A percentile compares a stretch with the other conserved stretches of the same genome.
Conservation (phyloP, 1,284 basidiomycete genomes). For the Golubevia pallescens region DNA sequence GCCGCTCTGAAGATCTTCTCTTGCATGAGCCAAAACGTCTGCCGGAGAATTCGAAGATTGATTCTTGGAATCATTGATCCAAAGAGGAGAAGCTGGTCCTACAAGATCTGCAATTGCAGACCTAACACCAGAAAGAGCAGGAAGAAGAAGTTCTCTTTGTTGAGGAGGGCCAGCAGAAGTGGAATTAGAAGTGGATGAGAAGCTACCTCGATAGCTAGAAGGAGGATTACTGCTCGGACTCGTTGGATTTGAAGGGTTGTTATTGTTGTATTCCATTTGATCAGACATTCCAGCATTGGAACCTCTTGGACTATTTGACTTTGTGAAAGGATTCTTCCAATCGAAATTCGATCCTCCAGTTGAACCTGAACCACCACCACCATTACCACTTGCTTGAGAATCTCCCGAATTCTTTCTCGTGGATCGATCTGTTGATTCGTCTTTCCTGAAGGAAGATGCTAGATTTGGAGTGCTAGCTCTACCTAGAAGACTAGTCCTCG, state of each 20-base stretch:
- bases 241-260: background rate
- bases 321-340: background rate
- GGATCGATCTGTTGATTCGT: background rate
- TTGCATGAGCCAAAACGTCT: background rate
- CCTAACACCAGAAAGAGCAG: background rate
- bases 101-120: background rate
- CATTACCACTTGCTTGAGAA: constrained; percentile 3
- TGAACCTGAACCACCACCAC: background rate
- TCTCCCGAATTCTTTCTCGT: constrained; percentile 30
- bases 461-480: background rate
- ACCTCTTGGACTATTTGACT: background rate
- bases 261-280: background rate
- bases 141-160: background rate
- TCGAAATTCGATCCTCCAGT: background rate
- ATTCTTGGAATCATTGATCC: background rate
- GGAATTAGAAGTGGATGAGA: background rate
- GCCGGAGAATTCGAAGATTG: background rate
- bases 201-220: background rate
- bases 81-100: background rate
- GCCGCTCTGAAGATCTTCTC: background rate
- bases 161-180: background rate
- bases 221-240: background rate
- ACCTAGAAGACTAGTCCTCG: background rate
- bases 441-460: background rate
- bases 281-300: background rate